Percentiles rank a stretch among this genome's conserved stretches.
Evolutionary conservation across 1,284 basidiomycete species (phyloP).

Genomic region (Papiliotrema flavescens): DNA sequence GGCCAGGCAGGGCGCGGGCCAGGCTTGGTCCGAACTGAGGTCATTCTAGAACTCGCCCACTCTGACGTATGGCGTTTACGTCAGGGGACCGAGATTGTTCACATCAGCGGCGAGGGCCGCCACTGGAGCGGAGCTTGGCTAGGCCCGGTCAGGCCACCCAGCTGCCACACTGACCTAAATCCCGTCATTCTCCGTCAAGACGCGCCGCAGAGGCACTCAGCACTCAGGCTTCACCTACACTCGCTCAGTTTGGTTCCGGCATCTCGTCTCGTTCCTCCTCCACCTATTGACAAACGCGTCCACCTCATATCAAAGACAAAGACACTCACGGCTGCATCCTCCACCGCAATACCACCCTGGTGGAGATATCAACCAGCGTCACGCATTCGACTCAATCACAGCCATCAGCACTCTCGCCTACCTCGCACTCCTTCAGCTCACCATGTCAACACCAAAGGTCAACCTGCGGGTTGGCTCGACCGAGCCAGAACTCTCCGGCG

Average conservation of each 20-base stretch:
- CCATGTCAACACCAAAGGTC: constrained; percentile 46
- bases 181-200: neutral
- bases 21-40: too few relatives aligned
- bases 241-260: neutral
- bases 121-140: too few relatives aligned
- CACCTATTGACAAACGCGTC: neutral
- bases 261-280: neutral
- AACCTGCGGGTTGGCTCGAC: constrained; percentile 34
- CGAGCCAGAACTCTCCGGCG: constrained; percentile 12
- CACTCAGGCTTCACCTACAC: neutral
- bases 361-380: too few relatives aligned
- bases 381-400: neutral
- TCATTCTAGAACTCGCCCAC: too few relatives aligned
- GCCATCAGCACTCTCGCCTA: neutral
- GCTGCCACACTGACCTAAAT: neutral
- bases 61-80: too few relatives aligned
- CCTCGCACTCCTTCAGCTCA: neutral
- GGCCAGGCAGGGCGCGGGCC: too few relatives aligned
- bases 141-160: neutral
- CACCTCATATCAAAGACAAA: neutral
- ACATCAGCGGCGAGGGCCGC: too few relatives aligned
- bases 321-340: too few relatives aligned
- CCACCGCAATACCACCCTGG: too few relatives aligned
- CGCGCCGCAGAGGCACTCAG: too few relatives aligned
- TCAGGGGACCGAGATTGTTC: too few relatives aligned